Evolutionary conservation across 2,329 filamentous ascomycete genomes (phyloP), one percentile per base, ranked within the genome.

Genomic region (Lojkania enalia): DNA sequence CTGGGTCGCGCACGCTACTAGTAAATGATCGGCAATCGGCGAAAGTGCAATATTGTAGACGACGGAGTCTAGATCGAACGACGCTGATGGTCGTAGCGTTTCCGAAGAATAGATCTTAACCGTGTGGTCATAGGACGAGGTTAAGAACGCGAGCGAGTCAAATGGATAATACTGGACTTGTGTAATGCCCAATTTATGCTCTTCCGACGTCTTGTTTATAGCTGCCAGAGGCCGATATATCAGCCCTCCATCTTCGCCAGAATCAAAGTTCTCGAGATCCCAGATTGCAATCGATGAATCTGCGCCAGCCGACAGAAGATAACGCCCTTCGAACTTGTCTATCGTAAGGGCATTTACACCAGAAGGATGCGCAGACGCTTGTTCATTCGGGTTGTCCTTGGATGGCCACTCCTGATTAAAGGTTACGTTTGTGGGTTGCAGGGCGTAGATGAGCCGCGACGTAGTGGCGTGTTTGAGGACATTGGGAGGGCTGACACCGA

Each of bases 1-100:
- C 52, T 95, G 90, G 0, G 90, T 95, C 0, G 88, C 91, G 60
- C 90, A 94, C 7, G 92, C 90, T 7, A 96, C 87, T 3, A 96
- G 79, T 0, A 95, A 77, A 60, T 90, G 79, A 40, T 82, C 74
- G 44, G 89, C 80, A 46, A 91, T 74, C 31, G 85, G 80, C 1
- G 90, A 95, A 19, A 88, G 78, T 0, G 87, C 83, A 66, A 96
- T 90, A 1, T 86, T 84, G 69, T 90, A 89, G 36, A 89, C 76
- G 21, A 85, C 85, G 3, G 82, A 79, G 39, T 80, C 81, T 18
- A 91, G 77, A 48, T 83, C 76, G 58, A 90, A 91, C 3, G 80
- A 80, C 14, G 84, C 85, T 0, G 85, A 84, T 1, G 82, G 67
- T 13, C 73, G 64, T 14, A 86, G 76, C 0, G 77, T 78, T 36